Evolutionary conservation across 176 grass and related monocot species (phyloP).

Genomic region (Cocos nucifera): DNA sequence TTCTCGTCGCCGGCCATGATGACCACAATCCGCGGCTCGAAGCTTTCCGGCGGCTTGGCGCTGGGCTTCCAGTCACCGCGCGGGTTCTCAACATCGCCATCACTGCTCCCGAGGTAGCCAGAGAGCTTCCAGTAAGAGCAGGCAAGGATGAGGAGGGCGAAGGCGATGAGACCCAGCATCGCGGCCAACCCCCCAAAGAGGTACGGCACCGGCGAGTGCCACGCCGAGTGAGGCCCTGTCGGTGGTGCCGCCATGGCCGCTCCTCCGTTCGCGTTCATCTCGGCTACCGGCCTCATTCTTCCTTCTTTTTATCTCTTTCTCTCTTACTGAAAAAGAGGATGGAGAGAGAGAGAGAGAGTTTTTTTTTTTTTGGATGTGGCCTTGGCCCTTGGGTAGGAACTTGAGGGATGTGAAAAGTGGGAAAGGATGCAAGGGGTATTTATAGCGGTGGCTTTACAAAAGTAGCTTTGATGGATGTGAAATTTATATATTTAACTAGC

Average conservation of each 20-base stretch:
- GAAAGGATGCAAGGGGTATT: conserved; percentile 22
- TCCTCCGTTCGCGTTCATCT: conserved; percentile 22
- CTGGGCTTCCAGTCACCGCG: no score
- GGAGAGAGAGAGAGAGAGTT: background rate
- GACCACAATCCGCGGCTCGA: conserved; percentile 1
- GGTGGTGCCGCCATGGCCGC: conserved; percentile 22
- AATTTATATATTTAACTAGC: no score
- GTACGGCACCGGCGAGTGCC: conserved; percentile 85
- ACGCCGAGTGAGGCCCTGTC: conserved; percentile 39
- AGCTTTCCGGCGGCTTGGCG: background rate
- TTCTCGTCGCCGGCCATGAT: conserved; percentile 25
- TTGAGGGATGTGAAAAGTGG: conserved; percentile 28
- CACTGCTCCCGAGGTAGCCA: conserved; percentile 36
- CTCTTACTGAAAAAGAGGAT: background rate
- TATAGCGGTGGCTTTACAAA: conserved; percentile 33
- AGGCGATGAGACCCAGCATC: conserved; percentile 77
- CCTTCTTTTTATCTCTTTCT: background rate
- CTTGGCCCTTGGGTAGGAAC: conserved; percentile 17
- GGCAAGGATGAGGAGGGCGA: conserved; percentile 82
- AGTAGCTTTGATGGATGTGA: background rate
- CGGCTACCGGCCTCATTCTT: conserved; percentile 46
- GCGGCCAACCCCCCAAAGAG: conserved; percentile 71
- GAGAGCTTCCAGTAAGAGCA: conserved; percentile 97
- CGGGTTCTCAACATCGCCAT: no score
- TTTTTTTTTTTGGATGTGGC: conserved; percentile 4